Conservation (phyloP, 139 green algal genomes). For the Nannochloris sp. region DNA sequence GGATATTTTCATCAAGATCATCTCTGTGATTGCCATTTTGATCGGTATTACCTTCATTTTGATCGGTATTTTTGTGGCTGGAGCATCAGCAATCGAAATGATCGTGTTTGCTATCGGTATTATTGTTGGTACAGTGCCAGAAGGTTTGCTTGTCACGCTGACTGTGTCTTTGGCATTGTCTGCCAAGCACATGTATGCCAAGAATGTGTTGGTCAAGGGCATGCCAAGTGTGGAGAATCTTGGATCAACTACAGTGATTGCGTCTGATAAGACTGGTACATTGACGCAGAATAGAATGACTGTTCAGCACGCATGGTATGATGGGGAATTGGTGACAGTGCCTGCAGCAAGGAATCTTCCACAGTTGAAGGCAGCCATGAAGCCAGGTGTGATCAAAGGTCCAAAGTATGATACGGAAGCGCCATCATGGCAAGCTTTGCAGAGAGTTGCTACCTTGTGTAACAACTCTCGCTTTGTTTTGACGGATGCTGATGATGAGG, state of each 20-base stretch:
- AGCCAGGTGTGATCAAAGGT: conserved; percentile 17
- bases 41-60: conserved; percentile 60
- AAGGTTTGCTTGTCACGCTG: conserved; percentile 94
- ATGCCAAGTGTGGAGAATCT: conserved; percentile 96
- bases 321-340: conserved; percentile 39
- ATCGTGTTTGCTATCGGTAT: conserved; percentile 60
- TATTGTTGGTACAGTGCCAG: conserved; percentile 90
- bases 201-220: conserved; percentile 65
- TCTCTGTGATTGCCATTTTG: conserved; percentile 68
- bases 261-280: conserved; percentile 55
- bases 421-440: conserved; percentile 47
- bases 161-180: conserved; percentile 96
- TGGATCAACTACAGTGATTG: conserved; percentile 47
- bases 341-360: conserved; percentile 47
- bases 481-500: conserved; percentile 34
- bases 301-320: conserved; percentile 33
- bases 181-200: conserved; percentile 86
- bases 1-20: conserved; percentile 67
- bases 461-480: conserved; percentile 66
- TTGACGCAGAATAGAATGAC: conserved; percentile 45
- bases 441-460: conserved; percentile 53
- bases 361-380: conserved; percentile 35
- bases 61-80: conserved; percentile 56
- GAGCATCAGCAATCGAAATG: conserved; percentile 29
- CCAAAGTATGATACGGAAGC: conserved; percentile 30